Evolutionary conservation across 306 rosid species (phyloP), one percentile per base, ranked within the genome.

Genomic region (Vachellia collinsii): DNA sequence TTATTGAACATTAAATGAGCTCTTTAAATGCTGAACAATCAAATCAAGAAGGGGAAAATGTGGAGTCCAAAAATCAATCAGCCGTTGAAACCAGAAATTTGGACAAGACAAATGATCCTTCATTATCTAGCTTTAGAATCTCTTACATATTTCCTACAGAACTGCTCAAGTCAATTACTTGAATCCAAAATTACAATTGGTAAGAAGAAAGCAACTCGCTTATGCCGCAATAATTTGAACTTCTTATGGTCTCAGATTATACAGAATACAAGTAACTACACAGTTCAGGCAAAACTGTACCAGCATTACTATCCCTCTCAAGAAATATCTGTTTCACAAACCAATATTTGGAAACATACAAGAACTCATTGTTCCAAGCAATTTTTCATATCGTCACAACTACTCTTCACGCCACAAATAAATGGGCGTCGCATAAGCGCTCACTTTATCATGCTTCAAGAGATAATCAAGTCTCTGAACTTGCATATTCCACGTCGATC

Each of bases 401-500:
- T 62, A 61, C 56, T 61, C 71, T 65, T 17, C 51, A 70, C 37
- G 72, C 76, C 59, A 61, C 80, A 80, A 66, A 75, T 53, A 53
- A 53, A 53, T 53, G 59, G 59, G 16, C 38, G 36, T 22, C 58
- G 43, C 36, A 61, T 4, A 48, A 1, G 4, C 10, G 5, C 5
- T 73, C n/a, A 77, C 73, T 62, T 44, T 36, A 51, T 59, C 79
- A 80, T 70, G 74, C 79, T 82, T 89, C 79, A 86, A 54, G 90
- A 85, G 90, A 79, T 75, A 82, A 56, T 90, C 92, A 92, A 87
- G 53, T 74, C 76, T 80, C 96, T 87, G 85, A 70, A 90, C 79
- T 89, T 95, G 94, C 98, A 91, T 74, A 93, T 85, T 82, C 98
- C 98, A 19, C 99, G 92, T 7, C 97, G 89, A 58, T 83, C 85